Conservation (phyloP, 1,139 yeast species). For the Geotrichum histeridarum region DNA sequence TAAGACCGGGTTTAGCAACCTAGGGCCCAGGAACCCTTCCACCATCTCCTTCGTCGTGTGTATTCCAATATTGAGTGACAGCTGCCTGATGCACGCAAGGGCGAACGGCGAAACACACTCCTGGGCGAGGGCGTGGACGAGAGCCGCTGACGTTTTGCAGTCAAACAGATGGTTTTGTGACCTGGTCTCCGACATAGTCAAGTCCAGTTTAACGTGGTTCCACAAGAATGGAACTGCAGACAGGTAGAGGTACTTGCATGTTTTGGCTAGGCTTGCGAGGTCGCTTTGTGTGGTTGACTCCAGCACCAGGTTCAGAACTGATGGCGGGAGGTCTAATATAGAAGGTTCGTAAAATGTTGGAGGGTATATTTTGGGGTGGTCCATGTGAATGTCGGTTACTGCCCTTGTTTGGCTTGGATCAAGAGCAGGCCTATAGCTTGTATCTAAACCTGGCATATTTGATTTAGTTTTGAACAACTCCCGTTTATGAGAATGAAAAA, state of each 20-base stretch:
- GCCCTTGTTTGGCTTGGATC: too few species aligned
- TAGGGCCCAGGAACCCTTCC: neutral
- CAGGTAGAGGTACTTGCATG: conserved; percentile 1
- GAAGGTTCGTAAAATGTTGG: neutral
- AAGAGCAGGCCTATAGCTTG: too few species aligned
- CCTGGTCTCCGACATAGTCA: neutral
- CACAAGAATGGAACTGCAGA: neutral
- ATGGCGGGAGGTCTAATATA: neutral
- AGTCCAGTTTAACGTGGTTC: neutral
- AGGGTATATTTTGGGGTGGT: too few species aligned
- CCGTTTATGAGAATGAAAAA: too few species aligned
- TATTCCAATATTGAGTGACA: neutral
- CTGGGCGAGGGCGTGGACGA: neutral
- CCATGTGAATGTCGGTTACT: too few species aligned
- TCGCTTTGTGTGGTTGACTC: neutral
- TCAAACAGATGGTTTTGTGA: neutral
- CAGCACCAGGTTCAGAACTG: neutral
- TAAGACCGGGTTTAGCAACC: neutral
- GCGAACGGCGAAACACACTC: neutral
- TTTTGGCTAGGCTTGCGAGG: conserved; percentile 1
- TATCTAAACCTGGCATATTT: too few species aligned
- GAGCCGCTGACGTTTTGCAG: neutral
- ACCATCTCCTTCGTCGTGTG: neutral
- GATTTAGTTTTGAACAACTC: too few species aligned
- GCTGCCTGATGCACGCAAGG: neutral